These are phyloP conservation scores for Elsinoe batatas DNA, from an alignment of 2,329 filamentous ascomycete genomes.

Conservation along the genomic window DNA sequence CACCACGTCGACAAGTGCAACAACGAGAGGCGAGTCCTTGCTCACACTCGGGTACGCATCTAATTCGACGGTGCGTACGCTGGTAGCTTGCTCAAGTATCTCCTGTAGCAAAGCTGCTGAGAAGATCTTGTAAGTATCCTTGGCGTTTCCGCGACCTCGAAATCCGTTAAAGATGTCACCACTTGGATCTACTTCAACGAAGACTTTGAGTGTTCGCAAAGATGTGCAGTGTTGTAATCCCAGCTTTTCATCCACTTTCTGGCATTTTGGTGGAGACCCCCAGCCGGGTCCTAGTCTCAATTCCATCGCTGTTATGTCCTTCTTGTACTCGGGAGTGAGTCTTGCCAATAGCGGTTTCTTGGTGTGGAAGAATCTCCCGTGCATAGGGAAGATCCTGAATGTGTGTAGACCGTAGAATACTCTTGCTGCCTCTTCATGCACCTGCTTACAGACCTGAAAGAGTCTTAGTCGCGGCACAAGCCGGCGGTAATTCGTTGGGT, in stretches of 20 bases:
- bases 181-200: conserved; percentile 62
- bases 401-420: conserved; percentile 53
- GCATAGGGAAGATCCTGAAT: conserved; percentile 58
- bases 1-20: conserved; percentile 46
- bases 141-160: conserved; percentile 40
- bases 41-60: conserved; percentile 59
- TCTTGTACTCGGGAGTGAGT: conserved; percentile 51
- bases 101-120: conserved; percentile 47
- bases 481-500: conserved; percentile 54
- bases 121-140: conserved; percentile 63
- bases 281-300: conserved; percentile 64
- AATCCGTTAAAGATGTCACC: conserved; percentile 57
- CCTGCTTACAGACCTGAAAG: conserved; percentile 49
- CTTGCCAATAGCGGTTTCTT: conserved; percentile 62
- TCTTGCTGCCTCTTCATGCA: conserved; percentile 55
- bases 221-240: conserved; percentile 54
- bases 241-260: conserved; percentile 56
- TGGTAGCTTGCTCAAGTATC: conserved; percentile 49
- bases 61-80: conserved; percentile 52
- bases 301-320: conserved; percentile 54
- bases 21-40: conserved; percentile 56
- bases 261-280: conserved; percentile 58
- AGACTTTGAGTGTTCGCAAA: conserved; percentile 53
- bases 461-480: conserved; percentile 49
- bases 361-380: conserved; percentile 59